Percentiles rank a stretch among this genome's conserved stretches.
Conservation (phyloP, 768 basidiomycete genomes). For the Lentinula guzmanii region DNA sequence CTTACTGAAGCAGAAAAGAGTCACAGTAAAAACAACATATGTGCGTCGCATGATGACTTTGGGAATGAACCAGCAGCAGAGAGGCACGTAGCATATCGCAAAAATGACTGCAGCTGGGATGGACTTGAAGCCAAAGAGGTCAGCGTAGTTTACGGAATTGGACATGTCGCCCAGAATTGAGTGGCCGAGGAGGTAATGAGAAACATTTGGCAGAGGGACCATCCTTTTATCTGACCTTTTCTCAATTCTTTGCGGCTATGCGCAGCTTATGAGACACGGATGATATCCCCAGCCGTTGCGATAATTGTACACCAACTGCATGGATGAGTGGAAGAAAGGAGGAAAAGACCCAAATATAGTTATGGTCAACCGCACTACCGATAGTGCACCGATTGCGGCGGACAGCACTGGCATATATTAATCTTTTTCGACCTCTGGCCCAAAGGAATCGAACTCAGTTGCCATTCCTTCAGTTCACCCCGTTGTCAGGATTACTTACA, state of each 20-base stretch:
- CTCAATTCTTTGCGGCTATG: not conserved
- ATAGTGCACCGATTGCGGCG: not conserved
- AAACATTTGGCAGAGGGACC: not conserved
- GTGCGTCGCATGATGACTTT: slow-evolving; percentile 15
- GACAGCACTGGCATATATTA: too few species aligned
- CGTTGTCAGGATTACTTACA: too few species aligned
- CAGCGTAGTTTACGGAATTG: slow-evolving; percentile 12
- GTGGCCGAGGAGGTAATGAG: not conserved
- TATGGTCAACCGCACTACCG: not conserved
- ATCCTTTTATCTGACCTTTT: not conserved
- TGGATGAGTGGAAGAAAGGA: not conserved
- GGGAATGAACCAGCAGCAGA: slow-evolving; percentile 16
- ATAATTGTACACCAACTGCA: not conserved
- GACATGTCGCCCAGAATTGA: not conserved
- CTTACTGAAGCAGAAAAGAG: slow-evolving; percentile 23
- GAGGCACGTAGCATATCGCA: slow-evolving; percentile 18
- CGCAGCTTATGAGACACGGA: not conserved
- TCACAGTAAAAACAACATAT: slow-evolving; percentile 18
- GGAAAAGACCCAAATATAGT: not conserved
- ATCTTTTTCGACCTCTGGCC: too few species aligned
- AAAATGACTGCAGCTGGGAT: slow-evolving; percentile 20
- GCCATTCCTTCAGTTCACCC: too few species aligned
- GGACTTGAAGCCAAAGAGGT: slow-evolving; percentile 13
- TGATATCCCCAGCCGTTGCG: not conserved
- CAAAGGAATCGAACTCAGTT: too few species aligned